Evolutionary conservation across 2,329 filamentous ascomycete species (phyloP), one percentile per base, ranked within the genome.

Genomic region (Claviceps spartinae): DNA sequence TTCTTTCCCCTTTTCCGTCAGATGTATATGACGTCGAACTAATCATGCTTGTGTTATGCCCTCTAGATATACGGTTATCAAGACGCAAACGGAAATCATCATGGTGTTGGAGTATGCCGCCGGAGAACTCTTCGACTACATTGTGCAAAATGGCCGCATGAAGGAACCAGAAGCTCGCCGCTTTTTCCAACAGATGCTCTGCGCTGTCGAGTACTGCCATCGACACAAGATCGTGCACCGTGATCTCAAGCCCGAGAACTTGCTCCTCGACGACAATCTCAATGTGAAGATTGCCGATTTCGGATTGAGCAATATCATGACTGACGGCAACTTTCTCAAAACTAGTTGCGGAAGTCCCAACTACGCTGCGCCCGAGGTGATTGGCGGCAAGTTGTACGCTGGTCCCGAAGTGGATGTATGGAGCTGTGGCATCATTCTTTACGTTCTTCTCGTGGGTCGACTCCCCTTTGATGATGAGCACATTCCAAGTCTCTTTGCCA

Each of bases 241-340:
- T 66, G 93, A 98, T 67, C 72, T 98, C 56, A 98, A 98, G 69
- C 93, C 93, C 9, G 93, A 98, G 74, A 98, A 98, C 65, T 72
- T 98, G 48, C 79, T 98, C 44, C 82, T 98, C 49, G 93, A 98
- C 69, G 88, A 94, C 58, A 85, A 94, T 54, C 84, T 95, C 64
- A 96, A 98, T 62, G 91, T 98, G 70, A 98, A 98, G 74, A 98
- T 98, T 71, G 93, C 93, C 62, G 93, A 98, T 70, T 98, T 98
- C 60, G 93, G 93, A 53, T 76, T 98, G 53, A 97, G 91, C 73
- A 98, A 98, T 66, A 98, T 98, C 71, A 98, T 98, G 93, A 97
- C 93, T 0, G 93, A 98, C 65, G 93, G 93, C 26, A 98, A 98
- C 67, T 98, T 98, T 65, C 79, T 98, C 62, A 97, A 96, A 72